Evolutionary conservation across 129 eudicot species (phyloP).

Genomic region (Escallonia rubra): DNA sequence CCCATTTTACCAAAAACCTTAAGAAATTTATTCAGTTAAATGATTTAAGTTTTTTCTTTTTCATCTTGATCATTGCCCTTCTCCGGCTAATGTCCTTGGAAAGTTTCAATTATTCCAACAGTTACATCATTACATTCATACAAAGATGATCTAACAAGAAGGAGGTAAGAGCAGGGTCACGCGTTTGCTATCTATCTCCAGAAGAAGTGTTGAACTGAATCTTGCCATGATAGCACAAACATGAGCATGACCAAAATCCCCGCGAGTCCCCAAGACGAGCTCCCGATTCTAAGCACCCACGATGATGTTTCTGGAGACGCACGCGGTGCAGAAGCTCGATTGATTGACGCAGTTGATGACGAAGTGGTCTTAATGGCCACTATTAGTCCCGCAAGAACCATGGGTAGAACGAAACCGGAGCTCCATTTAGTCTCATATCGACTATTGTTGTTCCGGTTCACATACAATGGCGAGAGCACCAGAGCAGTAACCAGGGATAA

Average conservation of each 20-base stretch:
- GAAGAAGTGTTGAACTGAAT: constrained; percentile 57
- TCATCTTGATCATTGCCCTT: too few species aligned
- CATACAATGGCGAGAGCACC: constrained; percentile 71
- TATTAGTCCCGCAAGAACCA: constrained; percentile 64
- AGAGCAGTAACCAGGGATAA: constrained; percentile 57
- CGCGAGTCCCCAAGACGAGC: constrained; percentile 80
- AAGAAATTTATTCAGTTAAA: too few species aligned
- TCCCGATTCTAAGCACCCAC: constrained; percentile 42
- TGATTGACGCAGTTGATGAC: constrained; percentile 10
- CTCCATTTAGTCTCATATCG: constrained; percentile 56
- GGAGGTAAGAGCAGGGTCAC: too few species aligned
- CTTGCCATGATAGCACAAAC: constrained; percentile 68
- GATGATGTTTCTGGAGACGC: constrained; percentile 25
- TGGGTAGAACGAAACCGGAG: constrained; percentile 70
- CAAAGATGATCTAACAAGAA: too few species aligned
- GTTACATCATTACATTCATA: too few species aligned
- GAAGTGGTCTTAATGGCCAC: constrained; percentile 77
- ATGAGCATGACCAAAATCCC: constrained; percentile 56
- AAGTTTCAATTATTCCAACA: too few species aligned
- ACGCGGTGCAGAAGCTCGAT: not conserved
- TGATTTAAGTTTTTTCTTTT: too few species aligned
- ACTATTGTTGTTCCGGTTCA: constrained; percentile 25
- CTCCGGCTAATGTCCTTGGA: too few species aligned
- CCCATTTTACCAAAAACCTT: too few species aligned
- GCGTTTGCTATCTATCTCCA: constrained; percentile 43